A percentile compares a stretch with the other conserved stretches of the same genome.
Conservation (phyloP, 345 rosid species). For the Microthlaspi erraticum region DNA sequence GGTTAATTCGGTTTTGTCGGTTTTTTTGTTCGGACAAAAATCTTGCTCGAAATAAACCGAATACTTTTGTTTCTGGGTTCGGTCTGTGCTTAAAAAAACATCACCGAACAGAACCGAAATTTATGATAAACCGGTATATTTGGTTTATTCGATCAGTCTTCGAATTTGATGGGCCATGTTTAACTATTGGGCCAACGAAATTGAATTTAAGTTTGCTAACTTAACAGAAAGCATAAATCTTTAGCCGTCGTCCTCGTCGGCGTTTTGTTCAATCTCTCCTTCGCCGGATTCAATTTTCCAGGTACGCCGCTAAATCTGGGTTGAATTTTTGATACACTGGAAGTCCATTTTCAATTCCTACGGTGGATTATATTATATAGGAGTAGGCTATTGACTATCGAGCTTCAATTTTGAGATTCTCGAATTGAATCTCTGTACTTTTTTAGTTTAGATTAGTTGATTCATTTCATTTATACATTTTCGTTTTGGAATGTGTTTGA, state of each 20-base stretch:
- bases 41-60: too few species aligned
- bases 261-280: neutral
- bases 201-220: too few species aligned
- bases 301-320: conserved; percentile 9
- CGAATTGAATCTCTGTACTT: neutral
- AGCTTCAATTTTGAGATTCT: neutral
- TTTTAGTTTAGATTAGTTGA: neutral
- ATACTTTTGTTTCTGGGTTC: too few species aligned
- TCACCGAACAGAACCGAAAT: too few species aligned
- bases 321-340: neutral
- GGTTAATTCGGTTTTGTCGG: too few species aligned
- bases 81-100: too few species aligned
- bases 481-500: neutral
- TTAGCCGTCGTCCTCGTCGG: neutral
- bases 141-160: too few species aligned
- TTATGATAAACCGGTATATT: too few species aligned
- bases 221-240: too few species aligned
- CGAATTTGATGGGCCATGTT: too few species aligned
- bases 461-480: neutral
- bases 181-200: too few species aligned
- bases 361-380: neutral
- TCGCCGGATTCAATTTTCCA: neutral
- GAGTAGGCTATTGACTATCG: neutral
- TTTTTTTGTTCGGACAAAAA: too few species aligned
- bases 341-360: neutral